Evolutionary conservation across 1,139 yeast species (phyloP).

Genomic region (Diutina neorugosa): DNA sequence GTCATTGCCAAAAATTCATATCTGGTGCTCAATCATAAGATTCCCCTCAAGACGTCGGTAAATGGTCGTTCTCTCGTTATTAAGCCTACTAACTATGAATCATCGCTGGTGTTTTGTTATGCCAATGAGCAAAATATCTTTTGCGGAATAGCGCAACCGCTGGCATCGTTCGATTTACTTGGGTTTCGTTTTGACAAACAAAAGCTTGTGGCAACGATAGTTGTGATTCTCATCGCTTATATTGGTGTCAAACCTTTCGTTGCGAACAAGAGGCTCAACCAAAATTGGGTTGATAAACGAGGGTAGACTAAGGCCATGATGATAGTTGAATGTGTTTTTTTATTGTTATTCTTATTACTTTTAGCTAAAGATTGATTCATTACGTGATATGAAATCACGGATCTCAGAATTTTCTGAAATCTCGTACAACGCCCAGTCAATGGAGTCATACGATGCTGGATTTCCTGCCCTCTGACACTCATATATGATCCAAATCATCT

Average conservation of each 20-base stretch:
- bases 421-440: constrained; percentile 23
- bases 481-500: constrained; percentile 30
- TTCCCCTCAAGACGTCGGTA: constrained; percentile 15
- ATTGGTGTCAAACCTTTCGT: constrained; percentile 50
- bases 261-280: constrained; percentile 30
- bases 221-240: constrained; percentile 32
- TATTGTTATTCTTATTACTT: not conserved
- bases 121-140: constrained; percentile 55
- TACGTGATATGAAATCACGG: constrained; percentile 8
- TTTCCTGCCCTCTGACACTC: constrained; percentile 11
- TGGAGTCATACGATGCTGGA: constrained; percentile 6
- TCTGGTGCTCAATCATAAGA: constrained; percentile 29
- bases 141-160: constrained; percentile 70
- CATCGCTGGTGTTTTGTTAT: constrained; percentile 63
- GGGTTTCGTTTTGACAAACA: constrained; percentile 54
- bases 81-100: constrained; percentile 64
- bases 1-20: constrained; percentile 37
- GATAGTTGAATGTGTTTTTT: not conserved
- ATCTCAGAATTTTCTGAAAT: constrained; percentile 10
- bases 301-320: not conserved
- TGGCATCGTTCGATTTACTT: constrained; percentile 72
- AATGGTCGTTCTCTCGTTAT: constrained; percentile 26
- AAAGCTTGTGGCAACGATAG: constrained; percentile 52
- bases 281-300: constrained; percentile 18
- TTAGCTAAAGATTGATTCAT: constrained; percentile 11